Evolutionary conservation across 805 yeast genomes (phyloP), one percentile per base, ranked within the genome.

Genomic region (Candida dendrica): DNA sequence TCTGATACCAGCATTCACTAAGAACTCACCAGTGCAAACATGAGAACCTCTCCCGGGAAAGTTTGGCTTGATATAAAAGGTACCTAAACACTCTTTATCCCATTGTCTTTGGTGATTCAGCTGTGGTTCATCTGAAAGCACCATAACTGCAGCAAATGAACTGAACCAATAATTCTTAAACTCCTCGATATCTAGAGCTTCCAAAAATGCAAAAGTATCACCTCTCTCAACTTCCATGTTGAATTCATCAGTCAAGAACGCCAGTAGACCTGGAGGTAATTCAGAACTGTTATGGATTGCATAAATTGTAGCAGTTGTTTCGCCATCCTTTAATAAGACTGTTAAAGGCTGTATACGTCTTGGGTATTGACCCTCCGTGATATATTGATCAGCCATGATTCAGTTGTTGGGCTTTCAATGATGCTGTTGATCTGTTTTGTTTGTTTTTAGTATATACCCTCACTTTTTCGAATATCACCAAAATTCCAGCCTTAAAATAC

Each of bases 21-120:
- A 65, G 52, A 91, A 84, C 17, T 83, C 82, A 2, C 87, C 95
- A 0, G 95, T 85, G 52, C 95, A 89, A n/a, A 93, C 82, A 57
- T 91, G 97, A 0, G 95, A 79, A 16, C 93, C 83, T 36, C 98
- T 69, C 2, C 98, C 98, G 0, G 97, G 96, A 57, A 82, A 91
- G 53, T 87, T 84, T 2, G 97, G 93, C 49, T 84, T 84, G 46
- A 91, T 72, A 58, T 74, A 81, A 56, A 91, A 89, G 2, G 90
- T 75, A 1, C 98, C 98, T 37, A 93, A 68, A 58, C 97, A 91
- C 57, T 84, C 90, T 52, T 85, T 87, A 46, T 89, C 95, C 96
- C 98, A 90, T 56, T 83, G 88, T 40, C 82, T 75, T 37, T 64
- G 68, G 39, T 54, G 64, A 48, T 74, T 77, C 18, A 72, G 57